Conservation (phyloP, 208 protist species). For the Leishmania aethiopica region DNA sequence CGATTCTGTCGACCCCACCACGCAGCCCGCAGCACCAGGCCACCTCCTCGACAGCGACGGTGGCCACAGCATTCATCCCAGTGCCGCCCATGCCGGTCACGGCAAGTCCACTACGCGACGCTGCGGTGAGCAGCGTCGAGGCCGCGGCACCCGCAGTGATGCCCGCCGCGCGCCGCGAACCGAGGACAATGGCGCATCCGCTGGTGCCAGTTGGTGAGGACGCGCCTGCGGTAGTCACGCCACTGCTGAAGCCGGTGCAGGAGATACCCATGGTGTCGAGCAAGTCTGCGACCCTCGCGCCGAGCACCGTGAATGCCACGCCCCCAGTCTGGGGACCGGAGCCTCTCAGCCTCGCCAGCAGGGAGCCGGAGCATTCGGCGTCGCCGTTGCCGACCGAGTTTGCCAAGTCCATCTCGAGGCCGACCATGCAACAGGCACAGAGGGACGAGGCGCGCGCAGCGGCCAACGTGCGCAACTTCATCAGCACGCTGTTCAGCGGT, state of each 20-base stretch:
- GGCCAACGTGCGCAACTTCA: slow-evolving; percentile 39
- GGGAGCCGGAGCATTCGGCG: not conserved
- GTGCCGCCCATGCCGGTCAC: slow-evolving; percentile 46
- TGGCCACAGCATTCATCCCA: slow-evolving; percentile 6
- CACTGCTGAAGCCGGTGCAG: not conserved
- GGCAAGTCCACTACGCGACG: slow-evolving; percentile 39
- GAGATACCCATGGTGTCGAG: slow-evolving; percentile 7
- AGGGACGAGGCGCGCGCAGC: slow-evolving; percentile 21
- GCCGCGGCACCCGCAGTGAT: not conserved
- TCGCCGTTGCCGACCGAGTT: slow-evolving; percentile 25
- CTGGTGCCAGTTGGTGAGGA: slow-evolving; percentile 39
- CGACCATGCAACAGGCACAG: slow-evolving; percentile 19
- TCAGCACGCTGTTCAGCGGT: slow-evolving; percentile 36
- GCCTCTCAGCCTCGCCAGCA: not conserved
- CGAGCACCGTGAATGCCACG: not conserved
- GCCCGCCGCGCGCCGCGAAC: slow-evolving; percentile 6
- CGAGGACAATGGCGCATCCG: slow-evolving; percentile 7
- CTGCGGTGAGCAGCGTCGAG: slow-evolving; percentile 9
- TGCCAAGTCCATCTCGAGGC: slow-evolving; percentile 30
- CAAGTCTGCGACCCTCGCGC: not conserved
- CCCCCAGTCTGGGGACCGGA: not conserved
- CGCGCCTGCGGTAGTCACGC: slow-evolving; percentile 1
- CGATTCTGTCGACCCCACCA: slow-evolving; percentile 7
- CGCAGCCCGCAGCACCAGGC: not conserved
- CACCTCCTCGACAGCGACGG: slow-evolving; percentile 1